These are phyloP conservation scores for Sarocladiaceae sp. DNA, from an alignment of 2,329 filamentous ascomycete genomes.

Conservation along the genomic window DNA sequence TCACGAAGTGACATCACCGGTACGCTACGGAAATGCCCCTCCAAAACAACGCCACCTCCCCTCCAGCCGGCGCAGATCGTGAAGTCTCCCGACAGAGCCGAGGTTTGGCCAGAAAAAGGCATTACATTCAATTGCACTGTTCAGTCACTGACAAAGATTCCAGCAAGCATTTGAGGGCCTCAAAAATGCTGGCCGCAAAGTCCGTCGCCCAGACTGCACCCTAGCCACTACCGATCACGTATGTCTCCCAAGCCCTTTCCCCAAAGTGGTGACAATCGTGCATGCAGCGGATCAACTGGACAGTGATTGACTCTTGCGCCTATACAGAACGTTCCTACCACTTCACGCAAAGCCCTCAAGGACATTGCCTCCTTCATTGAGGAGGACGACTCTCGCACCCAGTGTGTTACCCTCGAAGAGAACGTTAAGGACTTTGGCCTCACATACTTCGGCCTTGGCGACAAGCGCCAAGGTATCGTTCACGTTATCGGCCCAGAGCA, in stretches of 20 bases:
- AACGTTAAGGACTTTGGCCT: conserved; percentile 96
- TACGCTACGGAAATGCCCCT: conserved; percentile 41
- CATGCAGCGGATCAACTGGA: too few species aligned
- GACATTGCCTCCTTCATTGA: conserved; percentile 91
- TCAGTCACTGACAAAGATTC: conserved; percentile 10
- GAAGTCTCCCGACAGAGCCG: too few species aligned
- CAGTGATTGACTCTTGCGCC: neutral
- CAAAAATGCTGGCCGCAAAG: conserved; percentile 78
- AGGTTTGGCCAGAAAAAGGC: neutral
- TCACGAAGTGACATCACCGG: conserved; percentile 95
- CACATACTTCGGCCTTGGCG: conserved; percentile 93
- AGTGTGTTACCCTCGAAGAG: conserved; percentile 93
- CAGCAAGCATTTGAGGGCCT: conserved; percentile 97
- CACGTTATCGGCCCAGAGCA: conserved; percentile 98
- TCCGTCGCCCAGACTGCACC: conserved; percentile 93
- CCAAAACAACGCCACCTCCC: too few species aligned
- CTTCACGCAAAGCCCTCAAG: conserved; percentile 86
- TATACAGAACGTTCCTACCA: conserved; percentile 81
- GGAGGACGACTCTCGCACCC: conserved; percentile 85
- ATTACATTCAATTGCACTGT: too few species aligned
- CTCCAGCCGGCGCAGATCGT: too few species aligned
- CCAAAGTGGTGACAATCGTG: too few species aligned
- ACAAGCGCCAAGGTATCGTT: conserved; percentile 96
- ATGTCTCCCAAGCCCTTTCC: too few species aligned
- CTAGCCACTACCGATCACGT: conserved; percentile 95